Conservation (phyloP, 768 basidiomycete species). For the Hortiboletus campestris region DNA sequence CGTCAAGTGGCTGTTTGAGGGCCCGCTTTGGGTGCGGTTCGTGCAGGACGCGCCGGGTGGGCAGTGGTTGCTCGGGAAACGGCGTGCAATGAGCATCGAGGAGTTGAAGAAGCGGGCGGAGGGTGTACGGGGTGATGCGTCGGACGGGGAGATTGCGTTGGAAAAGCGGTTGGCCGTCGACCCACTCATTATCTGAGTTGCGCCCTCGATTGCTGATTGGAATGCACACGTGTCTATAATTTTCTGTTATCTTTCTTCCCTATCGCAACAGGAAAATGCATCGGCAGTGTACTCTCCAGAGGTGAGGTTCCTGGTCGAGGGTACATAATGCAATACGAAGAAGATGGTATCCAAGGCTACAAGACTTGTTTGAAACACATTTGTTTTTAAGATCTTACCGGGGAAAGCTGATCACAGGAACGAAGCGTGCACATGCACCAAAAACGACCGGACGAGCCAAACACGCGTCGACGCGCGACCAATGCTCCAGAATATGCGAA, state of each 20-base stretch:
- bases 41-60: slow-evolving; percentile 36
- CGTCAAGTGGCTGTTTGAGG: slow-evolving; percentile 35
- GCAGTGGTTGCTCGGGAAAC: slow-evolving; percentile 22
- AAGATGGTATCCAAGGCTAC: slow-evolving; percentile 13
- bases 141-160: not conserved
- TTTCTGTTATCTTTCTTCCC: not conserved
- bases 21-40: slow-evolving; percentile 23
- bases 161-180: not conserved
- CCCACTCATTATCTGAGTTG: slow-evolving; percentile 5
- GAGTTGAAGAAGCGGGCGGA: slow-evolving; percentile 19
- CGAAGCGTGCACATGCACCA: slow-evolving; percentile 4
- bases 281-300: not conserved
- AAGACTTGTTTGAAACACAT: not conserved
- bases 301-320: not conserved
- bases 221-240: not conserved
- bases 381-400: not conserved
- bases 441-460: slow-evolving; percentile 6
- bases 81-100: slow-evolving; percentile 24
- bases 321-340: not conserved
- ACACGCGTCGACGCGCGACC: slow-evolving; percentile 10
- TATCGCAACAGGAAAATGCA: not conserved
- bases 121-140: not conserved
- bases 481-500: not conserved
- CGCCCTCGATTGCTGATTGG: not conserved
- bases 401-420: not conserved